A percentile compares a stretch with the other conserved stretches of the same genome.
phyloP scores from a whole-genome alignment of 371 early-diverging fungal genomes.

The Rhizopus delemar region DNA sequence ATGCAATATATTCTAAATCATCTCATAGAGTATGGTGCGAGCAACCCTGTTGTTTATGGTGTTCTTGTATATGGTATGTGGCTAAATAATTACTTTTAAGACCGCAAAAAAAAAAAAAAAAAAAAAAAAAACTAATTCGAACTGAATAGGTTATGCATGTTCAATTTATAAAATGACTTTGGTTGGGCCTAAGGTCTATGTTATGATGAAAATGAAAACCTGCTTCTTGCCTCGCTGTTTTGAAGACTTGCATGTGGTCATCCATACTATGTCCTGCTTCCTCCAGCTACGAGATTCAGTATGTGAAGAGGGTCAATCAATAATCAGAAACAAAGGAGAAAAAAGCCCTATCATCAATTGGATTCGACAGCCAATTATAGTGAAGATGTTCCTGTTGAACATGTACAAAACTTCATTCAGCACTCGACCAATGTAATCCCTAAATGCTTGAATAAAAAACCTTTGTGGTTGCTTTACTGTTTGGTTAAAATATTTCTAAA shows the following conservation, averaged over 20 bases:
- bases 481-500: too few relatives aligned
- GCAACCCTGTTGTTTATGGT: slow-evolving; percentile 15
- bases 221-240: slow-evolving; percentile 13
- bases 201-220: slow-evolving; percentile 8
- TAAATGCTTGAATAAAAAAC: too few relatives aligned
- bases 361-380: slow-evolving; percentile 9
- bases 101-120: not conserved
- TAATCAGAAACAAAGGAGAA: slow-evolving; percentile 6
- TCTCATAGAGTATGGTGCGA: slow-evolving; percentile 7
- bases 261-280: slow-evolving; percentile 8
- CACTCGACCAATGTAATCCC: too few relatives aligned
- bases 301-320: slow-evolving; percentile 15
- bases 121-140: not conserved
- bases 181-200: slow-evolving; percentile 12
- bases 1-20: slow-evolving; percentile 9
- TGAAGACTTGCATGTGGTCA: slow-evolving; percentile 13
- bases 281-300: slow-evolving; percentile 12
- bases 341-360: slow-evolving; percentile 10
- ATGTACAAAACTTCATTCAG: too few relatives aligned
- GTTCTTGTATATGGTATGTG: slow-evolving; percentile 15
- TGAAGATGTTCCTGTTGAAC: too few relatives aligned
- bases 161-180: slow-evolving; percentile 5
- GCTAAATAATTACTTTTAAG: slow-evolving; percentile 3
- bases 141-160: not conserved
- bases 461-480: too few relatives aligned